Conservation (phyloP, 805 yeast species). For the Yarrowia sp. region DNA sequence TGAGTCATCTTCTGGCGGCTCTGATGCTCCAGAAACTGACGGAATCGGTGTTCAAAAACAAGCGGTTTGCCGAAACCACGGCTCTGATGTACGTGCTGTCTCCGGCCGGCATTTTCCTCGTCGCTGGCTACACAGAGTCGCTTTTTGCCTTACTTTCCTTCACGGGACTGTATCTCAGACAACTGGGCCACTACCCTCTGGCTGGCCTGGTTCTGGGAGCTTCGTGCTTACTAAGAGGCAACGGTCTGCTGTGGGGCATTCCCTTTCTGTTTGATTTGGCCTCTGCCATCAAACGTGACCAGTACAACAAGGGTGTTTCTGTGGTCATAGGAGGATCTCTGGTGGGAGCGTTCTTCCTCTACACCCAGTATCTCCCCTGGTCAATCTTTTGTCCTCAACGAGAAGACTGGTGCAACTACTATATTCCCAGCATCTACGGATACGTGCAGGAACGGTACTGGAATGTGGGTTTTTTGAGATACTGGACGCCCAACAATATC, state of each 20-base stretch:
- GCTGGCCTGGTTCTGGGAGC: conserved; percentile 64
- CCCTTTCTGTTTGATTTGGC: conserved; percentile 65
- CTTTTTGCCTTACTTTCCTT: conserved; percentile 67
- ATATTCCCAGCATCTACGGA: conserved; percentile 65
- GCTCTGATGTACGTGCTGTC: conserved; percentile 63
- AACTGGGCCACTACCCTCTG: conserved; percentile 52
- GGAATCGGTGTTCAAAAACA: conserved; percentile 38
- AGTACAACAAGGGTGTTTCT: conserved; percentile 4
- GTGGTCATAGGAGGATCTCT: conserved; percentile 62
- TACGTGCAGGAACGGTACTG: conserved; percentile 84
- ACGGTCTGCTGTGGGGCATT: conserved; percentile 75
- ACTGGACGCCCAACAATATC: conserved; percentile 82
- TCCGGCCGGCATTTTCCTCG: conserved; percentile 81
- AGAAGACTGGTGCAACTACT: conserved; percentile 76
- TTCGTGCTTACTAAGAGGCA: conserved; percentile 73
- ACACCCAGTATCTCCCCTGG: conserved; percentile 63
- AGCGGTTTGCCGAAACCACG: conserved; percentile 49
- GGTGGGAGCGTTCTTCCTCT: conserved; percentile 57
- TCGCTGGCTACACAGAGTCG: conserved; percentile 80
- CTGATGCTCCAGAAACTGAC: conserved; percentile 62
- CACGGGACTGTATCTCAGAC: conserved; percentile 61
- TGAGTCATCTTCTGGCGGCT: conserved; percentile 59
- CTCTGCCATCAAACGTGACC: conserved; percentile 35
- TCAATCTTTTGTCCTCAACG: conserved; percentile 68
- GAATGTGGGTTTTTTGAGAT: conserved; percentile 79